Base-by-base conservation (phyloP, 1,284 basidiomycete genomes). In the Tilletia horrida region DNA sequence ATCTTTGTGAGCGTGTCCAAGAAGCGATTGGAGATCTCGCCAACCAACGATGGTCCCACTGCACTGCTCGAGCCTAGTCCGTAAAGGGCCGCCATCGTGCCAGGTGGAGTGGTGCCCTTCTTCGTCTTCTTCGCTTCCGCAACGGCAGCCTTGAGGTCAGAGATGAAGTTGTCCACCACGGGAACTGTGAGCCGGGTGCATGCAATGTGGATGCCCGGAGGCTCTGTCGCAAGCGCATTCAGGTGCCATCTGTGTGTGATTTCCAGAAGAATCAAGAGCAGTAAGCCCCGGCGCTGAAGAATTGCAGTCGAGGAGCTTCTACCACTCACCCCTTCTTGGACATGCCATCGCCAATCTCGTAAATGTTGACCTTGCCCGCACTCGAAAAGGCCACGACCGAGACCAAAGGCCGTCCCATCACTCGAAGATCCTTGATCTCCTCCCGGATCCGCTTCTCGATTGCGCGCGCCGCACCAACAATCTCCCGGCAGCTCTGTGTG, bases 271-370 rank as follows among this genome's bases (percentile, higher is more conserved):
- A 52, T 3, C 16, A 1, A 43, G 25, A 29, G 18, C 8, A 63
- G 35, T 23, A 21, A 27, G 35, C 35, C 6, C 11, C 35, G 35
- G 35, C 35, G 35, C 35, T 40, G n/a, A 11, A 64, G 11, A 6
- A 14, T 18, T 27, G 18, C 25, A 29, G 52, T 27, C 55, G 55
- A 59, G 29, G 11, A 2, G 25, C 23, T 14, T 14, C 25, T 0
- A 29, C 11, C 16, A 66, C 65, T 43, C 57, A 82, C 13, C 83
- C 83, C 40, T 76, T 85, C 80, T 88, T 88, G 65, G 87, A 84
- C 92, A 97, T 94, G 69, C 84, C 84, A 83, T 97, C 95, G 0
- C 95, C 95, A 0, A 98, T 89, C 75, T 91, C 91, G 71, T 93
- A 87, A 29, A 92, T 87, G 79, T 89, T 88, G 23, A 84, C 65